A percentile compares a stretch with the other conserved stretches of the same genome.
Evolutionary conservation across 2,329 filamentous ascomycete genomes (phyloP).

Genomic region (Apiospora sp.): DNA sequence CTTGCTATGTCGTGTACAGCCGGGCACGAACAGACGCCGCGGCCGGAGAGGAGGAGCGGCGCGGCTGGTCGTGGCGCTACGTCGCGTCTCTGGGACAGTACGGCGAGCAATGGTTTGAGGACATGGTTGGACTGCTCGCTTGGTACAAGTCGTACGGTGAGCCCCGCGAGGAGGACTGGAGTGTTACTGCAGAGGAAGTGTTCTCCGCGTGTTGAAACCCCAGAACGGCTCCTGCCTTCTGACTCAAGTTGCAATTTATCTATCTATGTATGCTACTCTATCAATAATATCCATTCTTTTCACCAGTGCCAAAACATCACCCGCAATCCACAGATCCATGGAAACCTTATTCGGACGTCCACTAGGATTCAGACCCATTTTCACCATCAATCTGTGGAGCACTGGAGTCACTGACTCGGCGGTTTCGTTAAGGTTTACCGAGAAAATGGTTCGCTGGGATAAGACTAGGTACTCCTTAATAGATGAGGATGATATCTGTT

Average conservation of each 20-base stretch:
- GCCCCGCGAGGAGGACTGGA: background rate
- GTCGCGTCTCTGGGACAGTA: background rate
- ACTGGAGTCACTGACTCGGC: background rate
- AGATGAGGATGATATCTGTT: background rate
- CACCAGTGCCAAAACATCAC: no score
- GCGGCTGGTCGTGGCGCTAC: background rate
- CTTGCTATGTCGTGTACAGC: no score
- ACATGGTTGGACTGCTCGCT: background rate
- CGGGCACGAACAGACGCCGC: no score
- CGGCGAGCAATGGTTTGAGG: background rate
- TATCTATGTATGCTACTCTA: no score
- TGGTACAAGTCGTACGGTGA: background rate
- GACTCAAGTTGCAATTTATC: no score
- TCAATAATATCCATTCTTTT: no score
- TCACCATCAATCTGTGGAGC: background rate
- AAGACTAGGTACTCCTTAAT: no score
- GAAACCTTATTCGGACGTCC: slow-evolving; percentile 1
- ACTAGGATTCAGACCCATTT: background rate
- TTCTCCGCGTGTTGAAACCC: no score
- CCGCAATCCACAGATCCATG: no score
- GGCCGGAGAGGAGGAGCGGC: background rate
- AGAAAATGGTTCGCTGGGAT: background rate
- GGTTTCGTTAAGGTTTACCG: background rate
- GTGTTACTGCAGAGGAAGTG: background rate
- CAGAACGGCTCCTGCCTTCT: no score